These are phyloP conservation scores for Wallacemonas sp. DNA, from an alignment of 208 protist species.

Conservation along the genomic window DNA sequence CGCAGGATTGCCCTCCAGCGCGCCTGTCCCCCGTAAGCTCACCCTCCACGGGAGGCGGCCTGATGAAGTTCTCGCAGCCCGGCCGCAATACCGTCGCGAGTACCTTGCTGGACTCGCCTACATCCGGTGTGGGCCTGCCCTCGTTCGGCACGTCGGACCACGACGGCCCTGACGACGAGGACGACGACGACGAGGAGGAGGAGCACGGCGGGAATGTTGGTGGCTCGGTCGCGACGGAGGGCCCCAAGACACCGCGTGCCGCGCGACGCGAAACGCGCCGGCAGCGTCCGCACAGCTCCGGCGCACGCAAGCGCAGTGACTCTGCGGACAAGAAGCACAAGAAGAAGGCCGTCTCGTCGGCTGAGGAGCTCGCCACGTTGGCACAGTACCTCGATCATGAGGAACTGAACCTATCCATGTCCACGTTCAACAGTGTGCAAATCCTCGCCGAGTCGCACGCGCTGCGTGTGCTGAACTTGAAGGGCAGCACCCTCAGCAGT, in stretches of 20 bases:
- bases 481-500: constrained; percentile 43
- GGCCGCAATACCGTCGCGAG: background rate
- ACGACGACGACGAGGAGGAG: constrained; percentile 2
- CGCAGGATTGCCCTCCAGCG: no score
- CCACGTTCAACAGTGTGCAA: constrained; percentile 49
- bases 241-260: constrained; percentile 23
- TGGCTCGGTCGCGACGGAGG: background rate
- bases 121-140: background rate
- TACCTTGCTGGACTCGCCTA: constrained; percentile 7
- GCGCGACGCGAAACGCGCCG: background rate
- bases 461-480: constrained; percentile 49
- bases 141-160: constrained; percentile 1
- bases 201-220: background rate
- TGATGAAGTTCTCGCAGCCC: background rate
- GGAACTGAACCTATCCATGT: constrained; percentile 60
- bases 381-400: constrained; percentile 33
- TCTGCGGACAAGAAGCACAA: constrained; percentile 10
- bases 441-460: constrained; percentile 34
- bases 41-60: no score
- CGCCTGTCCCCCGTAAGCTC: no score
- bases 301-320: background rate
- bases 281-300: background rate
- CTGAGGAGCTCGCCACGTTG: constrained; percentile 27
- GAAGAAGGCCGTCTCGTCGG: background rate
- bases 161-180: background rate